Evolutionary conservation across 2,329 filamentous ascomycete species (phyloP).

Genomic region (Cladosporium halotolerans): DNA sequence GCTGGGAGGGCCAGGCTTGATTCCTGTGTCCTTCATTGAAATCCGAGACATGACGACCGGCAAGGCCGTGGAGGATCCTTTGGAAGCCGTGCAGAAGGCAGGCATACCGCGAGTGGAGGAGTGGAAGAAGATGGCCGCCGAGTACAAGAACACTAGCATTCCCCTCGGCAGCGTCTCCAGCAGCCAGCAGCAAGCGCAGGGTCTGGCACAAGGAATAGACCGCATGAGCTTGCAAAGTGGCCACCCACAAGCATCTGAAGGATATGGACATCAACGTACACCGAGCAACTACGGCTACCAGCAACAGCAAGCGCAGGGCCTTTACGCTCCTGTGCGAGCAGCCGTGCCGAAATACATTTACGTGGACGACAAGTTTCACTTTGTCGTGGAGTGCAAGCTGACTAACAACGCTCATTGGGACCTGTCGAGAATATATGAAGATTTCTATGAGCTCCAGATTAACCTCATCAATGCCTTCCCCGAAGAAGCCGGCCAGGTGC

Average conservation of each 20-base stretch:
- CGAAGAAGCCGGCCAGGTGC: slow-evolving; percentile 82
- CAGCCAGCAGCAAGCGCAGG: slow-evolving; percentile 42
- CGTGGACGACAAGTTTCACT: slow-evolving; percentile 98
- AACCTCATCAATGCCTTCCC: slow-evolving; percentile 87
- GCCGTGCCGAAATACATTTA: slow-evolving; percentile 91
- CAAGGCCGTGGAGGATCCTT: slow-evolving; percentile 70
- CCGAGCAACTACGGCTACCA: slow-evolving; percentile 30
- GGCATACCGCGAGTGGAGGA: slow-evolving; percentile 94
- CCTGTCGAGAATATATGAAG: slow-evolving; percentile 89
- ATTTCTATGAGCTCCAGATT: slow-evolving; percentile 99
- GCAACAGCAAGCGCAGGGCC: slow-evolving; percentile 40
- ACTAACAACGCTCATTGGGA: slow-evolving; percentile 92
- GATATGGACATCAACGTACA: slow-evolving; percentile 25
- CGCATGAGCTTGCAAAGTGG: slow-evolving; percentile 61
- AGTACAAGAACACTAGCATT: slow-evolving; percentile 99
- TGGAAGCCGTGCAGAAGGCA: slow-evolving; percentile 78
- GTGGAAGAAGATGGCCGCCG: slow-evolving; percentile 99
- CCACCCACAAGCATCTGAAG: slow-evolving; percentile 13
- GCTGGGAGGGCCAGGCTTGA: slow-evolving; percentile 88
- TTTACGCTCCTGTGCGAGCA: slow-evolving; percentile 69
- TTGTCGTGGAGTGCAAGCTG: slow-evolving; percentile 85
- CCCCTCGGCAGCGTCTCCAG: slow-evolving; percentile 74
- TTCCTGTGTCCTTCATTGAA: slow-evolving; percentile 94
- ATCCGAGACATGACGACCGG: slow-evolving; percentile 90
- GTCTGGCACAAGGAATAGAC: slow-evolving; percentile 54